phyloP scores from a whole-genome alignment of 73 alveolate species.

The Tetrahymena borealis region DNA sequence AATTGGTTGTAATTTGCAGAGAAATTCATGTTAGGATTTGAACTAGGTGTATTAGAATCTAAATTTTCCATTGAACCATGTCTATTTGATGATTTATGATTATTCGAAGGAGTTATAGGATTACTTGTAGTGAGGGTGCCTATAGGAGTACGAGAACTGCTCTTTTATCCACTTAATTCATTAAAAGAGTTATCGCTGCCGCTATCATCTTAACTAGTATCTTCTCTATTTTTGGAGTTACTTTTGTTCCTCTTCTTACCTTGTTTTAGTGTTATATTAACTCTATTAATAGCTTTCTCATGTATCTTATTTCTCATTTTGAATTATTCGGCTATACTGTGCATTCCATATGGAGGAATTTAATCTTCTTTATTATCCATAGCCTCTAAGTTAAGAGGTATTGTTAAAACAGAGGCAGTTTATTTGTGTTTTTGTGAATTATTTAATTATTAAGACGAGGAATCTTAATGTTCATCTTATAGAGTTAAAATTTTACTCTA shows the following conservation, averaged over 20 bases:
- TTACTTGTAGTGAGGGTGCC: background rate
- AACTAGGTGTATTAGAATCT: background rate
- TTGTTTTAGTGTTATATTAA: background rate
- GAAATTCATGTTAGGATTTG: background rate
- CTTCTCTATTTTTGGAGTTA: background rate
- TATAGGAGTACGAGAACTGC: background rate
- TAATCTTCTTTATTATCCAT: background rate
- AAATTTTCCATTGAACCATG: background rate
- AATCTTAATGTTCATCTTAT: too few relatives aligned
- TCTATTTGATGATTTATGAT: background rate
- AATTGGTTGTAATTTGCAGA: background rate
- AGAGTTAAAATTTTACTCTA: too few relatives aligned
- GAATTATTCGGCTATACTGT: background rate
- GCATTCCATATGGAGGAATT: background rate
- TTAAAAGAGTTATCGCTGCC: background rate
- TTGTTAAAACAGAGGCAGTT: too few relatives aligned
- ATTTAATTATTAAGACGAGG: too few relatives aligned
- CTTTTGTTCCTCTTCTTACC: background rate
- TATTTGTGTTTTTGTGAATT: too few relatives aligned
- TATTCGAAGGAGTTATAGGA: background rate
- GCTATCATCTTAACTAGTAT: background rate
- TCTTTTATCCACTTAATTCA: background rate
- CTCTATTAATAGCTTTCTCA: background rate
- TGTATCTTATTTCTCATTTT: background rate
- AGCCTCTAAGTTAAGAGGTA: background rate